Evolutionary conservation across 78 protist species (phyloP).

Genomic region (Emiliania huxleyi): DNA sequence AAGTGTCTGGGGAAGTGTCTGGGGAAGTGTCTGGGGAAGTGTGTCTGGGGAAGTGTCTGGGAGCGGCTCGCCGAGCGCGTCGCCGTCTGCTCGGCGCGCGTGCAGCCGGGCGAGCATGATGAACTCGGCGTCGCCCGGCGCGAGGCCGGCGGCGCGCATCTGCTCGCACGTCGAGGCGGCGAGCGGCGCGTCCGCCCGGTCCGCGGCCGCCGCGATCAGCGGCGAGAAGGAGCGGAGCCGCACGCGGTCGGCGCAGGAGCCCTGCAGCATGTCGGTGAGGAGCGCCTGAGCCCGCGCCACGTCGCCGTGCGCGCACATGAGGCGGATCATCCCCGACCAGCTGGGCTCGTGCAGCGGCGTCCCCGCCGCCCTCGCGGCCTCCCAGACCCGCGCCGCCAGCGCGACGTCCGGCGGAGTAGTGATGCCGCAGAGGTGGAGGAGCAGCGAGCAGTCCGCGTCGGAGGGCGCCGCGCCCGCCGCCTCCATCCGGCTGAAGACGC

Average conservation of each 20-base stretch:
- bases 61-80: too few relatives aligned
- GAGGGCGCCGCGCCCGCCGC: not conserved
- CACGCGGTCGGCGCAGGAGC: not conserved
- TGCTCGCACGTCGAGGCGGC: not conserved
- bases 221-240: not conserved
- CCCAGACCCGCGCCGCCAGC: not conserved
- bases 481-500: not conserved
- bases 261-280: not conserved
- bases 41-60: too few relatives aligned
- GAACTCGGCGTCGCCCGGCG: not conserved
- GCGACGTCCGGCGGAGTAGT: not conserved
- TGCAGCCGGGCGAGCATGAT: not conserved
- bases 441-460: not conserved
- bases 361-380: not conserved
- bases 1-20: too few relatives aligned
- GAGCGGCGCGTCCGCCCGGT: not conserved
- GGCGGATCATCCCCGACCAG: not conserved
- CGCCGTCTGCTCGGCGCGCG: not conserved
- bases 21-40: too few relatives aligned
- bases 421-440: not conserved
- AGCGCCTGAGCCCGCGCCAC: not conserved
- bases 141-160: not conserved
- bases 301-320: not conserved
- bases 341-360: not conserved
- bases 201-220: not conserved